Percentiles rank a stretch among this genome's conserved stretches.
phyloP scores from a whole-genome alignment of 2,329 filamentous ascomycete species.

The Cercospora zeina region DNA sequence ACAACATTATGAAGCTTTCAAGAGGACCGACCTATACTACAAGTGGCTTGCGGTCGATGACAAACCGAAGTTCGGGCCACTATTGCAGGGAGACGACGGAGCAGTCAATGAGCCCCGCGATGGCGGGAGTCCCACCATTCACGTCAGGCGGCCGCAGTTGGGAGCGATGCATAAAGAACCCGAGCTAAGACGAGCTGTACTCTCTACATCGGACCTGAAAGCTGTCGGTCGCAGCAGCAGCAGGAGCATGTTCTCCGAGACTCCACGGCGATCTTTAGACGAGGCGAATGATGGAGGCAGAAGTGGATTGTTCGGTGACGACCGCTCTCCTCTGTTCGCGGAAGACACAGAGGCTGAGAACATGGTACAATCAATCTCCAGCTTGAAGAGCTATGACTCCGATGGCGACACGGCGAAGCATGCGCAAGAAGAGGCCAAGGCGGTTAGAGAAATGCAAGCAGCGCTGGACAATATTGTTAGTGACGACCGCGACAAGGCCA shows the following conservation, averaged over 20 bases:
- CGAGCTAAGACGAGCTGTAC: slow-evolving; percentile 60
- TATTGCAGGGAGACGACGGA: slow-evolving; percentile 25
- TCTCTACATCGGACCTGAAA: slow-evolving; percentile 62
- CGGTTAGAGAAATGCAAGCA: slow-evolving; percentile 90
- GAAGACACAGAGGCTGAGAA: slow-evolving; percentile 75
- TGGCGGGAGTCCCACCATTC: slow-evolving; percentile 23
- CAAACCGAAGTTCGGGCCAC: slow-evolving; percentile 38
- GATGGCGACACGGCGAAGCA: slow-evolving; percentile 59
- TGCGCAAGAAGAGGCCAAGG: slow-evolving; percentile 66
- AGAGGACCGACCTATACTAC: slow-evolving; percentile 89
- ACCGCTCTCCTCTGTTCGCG: slow-evolving; percentile 65
- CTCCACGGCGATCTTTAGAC: slow-evolving; percentile 68
- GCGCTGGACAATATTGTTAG: slow-evolving; percentile 92
- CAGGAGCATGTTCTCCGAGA: slow-evolving; percentile 23
- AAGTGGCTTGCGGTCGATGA: slow-evolving; percentile 93
- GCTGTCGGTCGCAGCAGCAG: slow-evolving; percentile 34
- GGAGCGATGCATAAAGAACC: slow-evolving; percentile 33
- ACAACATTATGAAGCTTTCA: slow-evolving; percentile 79
- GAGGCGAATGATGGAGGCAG: slow-evolving; percentile 51
- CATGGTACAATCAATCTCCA: slow-evolving; percentile 74
- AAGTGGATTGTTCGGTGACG: slow-evolving; percentile 71
- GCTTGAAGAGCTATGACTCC: slow-evolving; percentile 76
- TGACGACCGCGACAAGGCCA: slow-evolving; percentile 65
- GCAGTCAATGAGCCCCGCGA: not conserved
- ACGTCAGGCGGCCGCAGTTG: slow-evolving; percentile 31